Percentiles rank a stretch among this genome's conserved stretches.
Conservation (phyloP, 345 rosid species). For the Hibiscus mutabilis region DNA sequence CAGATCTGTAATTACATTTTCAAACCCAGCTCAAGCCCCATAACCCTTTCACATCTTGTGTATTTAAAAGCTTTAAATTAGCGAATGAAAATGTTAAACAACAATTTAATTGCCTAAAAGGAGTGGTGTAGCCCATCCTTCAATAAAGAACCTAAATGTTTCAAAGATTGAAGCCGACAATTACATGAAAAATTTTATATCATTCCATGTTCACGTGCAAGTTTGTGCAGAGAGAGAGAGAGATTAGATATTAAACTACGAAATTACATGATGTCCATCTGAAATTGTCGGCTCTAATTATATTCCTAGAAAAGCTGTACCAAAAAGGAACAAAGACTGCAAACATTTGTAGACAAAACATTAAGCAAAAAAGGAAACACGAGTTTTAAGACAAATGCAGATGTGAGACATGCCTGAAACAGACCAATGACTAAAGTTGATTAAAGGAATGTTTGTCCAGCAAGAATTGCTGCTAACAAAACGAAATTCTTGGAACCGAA, state of each 20-base stretch:
- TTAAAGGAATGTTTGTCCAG: neutral
- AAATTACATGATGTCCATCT: neutral
- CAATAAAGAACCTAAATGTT: too few relatives aligned
- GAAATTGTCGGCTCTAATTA: neutral
- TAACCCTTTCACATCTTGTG: too few relatives aligned
- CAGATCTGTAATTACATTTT: too few relatives aligned
- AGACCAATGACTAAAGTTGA: neutral
- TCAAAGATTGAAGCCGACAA: too few relatives aligned
- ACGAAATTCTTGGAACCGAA: neutral
- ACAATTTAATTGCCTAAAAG: too few relatives aligned
- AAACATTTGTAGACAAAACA: neutral
- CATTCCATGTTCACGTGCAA: too few relatives aligned
- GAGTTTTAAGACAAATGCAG: neutral
- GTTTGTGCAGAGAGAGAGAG: neutral
- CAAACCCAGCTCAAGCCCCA: too few relatives aligned
- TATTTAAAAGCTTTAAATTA: too few relatives aligned
- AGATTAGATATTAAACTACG: neutral
- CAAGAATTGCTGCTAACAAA: neutral
- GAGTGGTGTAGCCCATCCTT: too few relatives aligned
- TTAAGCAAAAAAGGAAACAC: neutral
- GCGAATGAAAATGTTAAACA: too few relatives aligned
- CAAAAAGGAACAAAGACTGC: neutral
- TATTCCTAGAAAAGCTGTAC: neutral
- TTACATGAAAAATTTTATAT: too few relatives aligned
- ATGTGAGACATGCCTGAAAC: neutral